Evolutionary conservation across 208 protist species (phyloP).

Genomic region (Trypanosoma conorhini): DNA sequence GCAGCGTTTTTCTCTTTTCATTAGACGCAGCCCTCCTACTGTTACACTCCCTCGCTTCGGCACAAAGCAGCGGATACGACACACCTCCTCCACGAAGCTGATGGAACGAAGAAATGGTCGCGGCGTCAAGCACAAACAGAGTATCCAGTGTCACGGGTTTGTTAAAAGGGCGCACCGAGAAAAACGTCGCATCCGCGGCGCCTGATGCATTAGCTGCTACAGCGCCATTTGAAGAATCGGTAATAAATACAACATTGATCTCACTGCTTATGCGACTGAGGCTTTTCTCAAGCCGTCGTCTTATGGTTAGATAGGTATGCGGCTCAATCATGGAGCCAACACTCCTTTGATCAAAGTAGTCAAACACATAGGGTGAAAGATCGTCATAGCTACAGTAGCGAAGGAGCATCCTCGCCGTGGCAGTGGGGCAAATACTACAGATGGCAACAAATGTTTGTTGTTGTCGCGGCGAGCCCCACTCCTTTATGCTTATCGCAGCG

Average conservation of each 20-base stretch:
- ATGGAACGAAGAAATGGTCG: slow-evolving; percentile 41
- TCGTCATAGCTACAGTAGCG: slow-evolving; percentile 60
- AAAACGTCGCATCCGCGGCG: slow-evolving; percentile 38
- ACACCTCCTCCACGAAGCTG: slow-evolving; percentile 39
- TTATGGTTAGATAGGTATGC: slow-evolving; percentile 41
- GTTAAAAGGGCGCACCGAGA: slow-evolving; percentile 55
- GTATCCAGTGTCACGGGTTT: slow-evolving; percentile 48
- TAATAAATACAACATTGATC: slow-evolving; percentile 60
- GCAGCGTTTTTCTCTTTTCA: not conserved
- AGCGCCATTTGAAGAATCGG: slow-evolving; percentile 54
- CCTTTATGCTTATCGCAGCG: slow-evolving; percentile 35
- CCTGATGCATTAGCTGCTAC: slow-evolving; percentile 54
- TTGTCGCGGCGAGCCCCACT: slow-evolving; percentile 15
- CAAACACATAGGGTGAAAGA: slow-evolving; percentile 61
- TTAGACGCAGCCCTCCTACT: not conserved
- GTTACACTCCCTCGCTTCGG: not conserved
- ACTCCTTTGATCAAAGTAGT: slow-evolving; percentile 77
- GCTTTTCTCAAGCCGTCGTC: not conserved
- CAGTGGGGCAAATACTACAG: slow-evolving; percentile 73
- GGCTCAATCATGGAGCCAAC: slow-evolving; percentile 68
- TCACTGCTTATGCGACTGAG: not conserved
- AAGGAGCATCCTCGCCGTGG: slow-evolving; percentile 81
- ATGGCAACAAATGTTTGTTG: slow-evolving; percentile 53
- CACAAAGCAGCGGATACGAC: not conserved
- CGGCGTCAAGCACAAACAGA: slow-evolving; percentile 35